phyloP scores from a whole-genome alignment of 2,329 filamentous ascomycete species.

The Trichoderma harzianum region DNA sequence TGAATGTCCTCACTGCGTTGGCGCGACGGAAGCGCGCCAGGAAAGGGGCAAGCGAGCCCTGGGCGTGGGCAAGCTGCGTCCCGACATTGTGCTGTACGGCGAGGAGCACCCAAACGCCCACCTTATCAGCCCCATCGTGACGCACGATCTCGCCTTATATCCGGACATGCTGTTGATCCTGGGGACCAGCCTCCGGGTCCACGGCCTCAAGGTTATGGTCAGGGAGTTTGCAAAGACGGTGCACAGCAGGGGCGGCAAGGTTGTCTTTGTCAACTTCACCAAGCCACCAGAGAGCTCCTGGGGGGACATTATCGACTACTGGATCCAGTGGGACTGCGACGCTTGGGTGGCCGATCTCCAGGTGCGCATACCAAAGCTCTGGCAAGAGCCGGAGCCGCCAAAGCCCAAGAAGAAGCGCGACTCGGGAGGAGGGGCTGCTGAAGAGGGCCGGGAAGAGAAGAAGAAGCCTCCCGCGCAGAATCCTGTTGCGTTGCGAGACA shows the following conservation, averaged over 20 bases:
- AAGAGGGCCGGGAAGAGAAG: constrained; percentile 27
- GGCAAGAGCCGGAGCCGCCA: constrained; percentile 50
- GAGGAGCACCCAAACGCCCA: constrained; percentile 69
- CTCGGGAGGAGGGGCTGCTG: constrained; percentile 25
- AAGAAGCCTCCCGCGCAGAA: constrained; percentile 36
- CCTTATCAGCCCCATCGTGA: constrained; percentile 64
- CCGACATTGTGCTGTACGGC: constrained; percentile 71
- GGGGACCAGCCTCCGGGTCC: constrained; percentile 67
- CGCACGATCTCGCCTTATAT: constrained; percentile 61
- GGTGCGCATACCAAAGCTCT: constrained; percentile 55
- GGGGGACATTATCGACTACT: constrained; percentile 71
- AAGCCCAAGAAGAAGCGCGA: constrained; percentile 40
- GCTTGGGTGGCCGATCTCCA: constrained; percentile 66
- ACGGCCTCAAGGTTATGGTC: constrained; percentile 68
- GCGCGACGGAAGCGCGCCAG: constrained; percentile 58
- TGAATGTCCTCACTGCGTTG: constrained; percentile 62
- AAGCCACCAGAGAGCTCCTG: constrained; percentile 69
- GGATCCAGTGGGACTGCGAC: constrained; percentile 73
- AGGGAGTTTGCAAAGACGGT: constrained; percentile 69
- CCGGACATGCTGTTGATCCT: constrained; percentile 68
- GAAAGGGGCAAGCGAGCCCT: constrained; percentile 65
- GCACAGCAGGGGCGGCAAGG: constrained; percentile 64
- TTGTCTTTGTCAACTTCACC: constrained; percentile 71
- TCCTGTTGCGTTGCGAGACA: constrained; percentile 44
- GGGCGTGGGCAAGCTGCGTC: constrained; percentile 64